A percentile compares a stretch with the other conserved stretches of the same genome.
Evolutionary conservation across 106 monocot genomes (phyloP).

Genomic region (Gastrodia elata): DNA sequence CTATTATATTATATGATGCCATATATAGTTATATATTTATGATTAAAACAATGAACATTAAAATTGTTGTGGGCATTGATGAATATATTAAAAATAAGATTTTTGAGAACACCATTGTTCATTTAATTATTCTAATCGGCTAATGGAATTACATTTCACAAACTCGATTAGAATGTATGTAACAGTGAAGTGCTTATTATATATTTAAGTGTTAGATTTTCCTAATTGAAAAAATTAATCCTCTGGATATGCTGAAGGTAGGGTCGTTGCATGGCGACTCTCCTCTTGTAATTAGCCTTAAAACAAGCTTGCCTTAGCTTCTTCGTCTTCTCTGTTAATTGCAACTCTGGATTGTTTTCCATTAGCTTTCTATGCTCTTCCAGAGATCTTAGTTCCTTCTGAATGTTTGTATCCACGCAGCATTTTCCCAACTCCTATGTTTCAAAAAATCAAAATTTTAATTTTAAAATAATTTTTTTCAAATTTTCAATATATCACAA

Average conservation of each 20-base stretch:
- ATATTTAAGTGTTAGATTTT: too few relatives aligned
- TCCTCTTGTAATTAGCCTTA: constrained; percentile 81
- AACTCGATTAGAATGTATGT: too few relatives aligned
- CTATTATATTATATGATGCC: too few relatives aligned
- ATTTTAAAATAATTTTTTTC: background rate
- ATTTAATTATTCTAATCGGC: too few relatives aligned
- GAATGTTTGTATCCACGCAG: constrained; percentile 13
- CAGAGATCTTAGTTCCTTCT: constrained; percentile 39
- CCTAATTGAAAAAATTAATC: too few relatives aligned
- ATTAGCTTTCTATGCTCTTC: constrained; percentile 38
- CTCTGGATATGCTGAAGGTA: background rate
- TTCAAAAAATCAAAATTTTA: background rate
- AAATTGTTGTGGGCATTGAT: too few relatives aligned
- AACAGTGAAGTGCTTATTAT: too few relatives aligned
- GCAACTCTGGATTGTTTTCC: constrained; percentile 59
- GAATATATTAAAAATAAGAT: too few relatives aligned
- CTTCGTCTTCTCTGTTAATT: constrained; percentile 59
- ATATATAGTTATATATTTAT: too few relatives aligned
- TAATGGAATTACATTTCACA: too few relatives aligned
- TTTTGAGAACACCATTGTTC: too few relatives aligned
- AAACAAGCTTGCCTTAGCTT: constrained; percentile 84
- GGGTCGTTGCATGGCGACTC: constrained; percentile 16
- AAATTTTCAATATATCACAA: background rate
- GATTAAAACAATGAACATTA: too few relatives aligned
- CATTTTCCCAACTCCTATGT: constrained; percentile 54